phyloP scores from a whole-genome alignment of 371 early-diverging fungal genomes.

The Mortierella polycephala region DNA sequence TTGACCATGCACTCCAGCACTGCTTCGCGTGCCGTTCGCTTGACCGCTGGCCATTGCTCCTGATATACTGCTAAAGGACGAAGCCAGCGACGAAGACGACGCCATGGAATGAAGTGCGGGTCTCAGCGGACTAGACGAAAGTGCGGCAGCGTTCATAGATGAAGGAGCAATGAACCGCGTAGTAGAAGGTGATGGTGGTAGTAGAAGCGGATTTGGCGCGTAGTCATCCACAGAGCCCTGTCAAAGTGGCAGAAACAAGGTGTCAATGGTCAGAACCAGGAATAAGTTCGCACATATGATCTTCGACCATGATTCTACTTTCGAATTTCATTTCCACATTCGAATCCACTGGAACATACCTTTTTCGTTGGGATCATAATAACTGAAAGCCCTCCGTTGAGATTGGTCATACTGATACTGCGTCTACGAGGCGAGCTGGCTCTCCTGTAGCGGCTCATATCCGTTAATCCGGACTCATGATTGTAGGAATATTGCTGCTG shows the following conservation, averaged over 20 bases:
- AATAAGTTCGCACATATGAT: not conserved
- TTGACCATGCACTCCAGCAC: constrained; percentile 12
- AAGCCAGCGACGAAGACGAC: constrained; percentile 52
- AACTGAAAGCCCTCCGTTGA: constrained; percentile 42
- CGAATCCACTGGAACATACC: constrained; percentile 12
- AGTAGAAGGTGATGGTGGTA: constrained; percentile 50
- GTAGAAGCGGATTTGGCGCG: constrained; percentile 44
- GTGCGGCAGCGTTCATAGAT: constrained; percentile 19
- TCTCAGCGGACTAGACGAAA: constrained; percentile 49
- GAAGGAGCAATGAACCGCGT: constrained; percentile 43
- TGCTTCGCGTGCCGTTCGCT: constrained; percentile 12
- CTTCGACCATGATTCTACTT: not conserved
- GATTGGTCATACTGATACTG: constrained; percentile 54
- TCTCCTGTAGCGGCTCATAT: constrained; percentile 39
- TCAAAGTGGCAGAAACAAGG: not conserved
- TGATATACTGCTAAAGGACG: constrained; percentile 44
- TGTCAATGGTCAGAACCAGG: constrained; percentile 1
- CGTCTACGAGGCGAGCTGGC: constrained; percentile 51
- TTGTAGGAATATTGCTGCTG: constrained; percentile 41
- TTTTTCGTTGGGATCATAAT: constrained; percentile 50
- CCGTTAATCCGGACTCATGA: constrained; percentile 26
- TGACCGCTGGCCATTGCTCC: constrained; percentile 21
- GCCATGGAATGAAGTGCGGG: constrained; percentile 44
- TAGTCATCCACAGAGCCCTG: constrained; percentile 47
- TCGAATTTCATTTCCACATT: not conserved